Evolutionary conservation across 805 yeast species (phyloP).

Genomic region (Candida methanosorbosa): DNA sequence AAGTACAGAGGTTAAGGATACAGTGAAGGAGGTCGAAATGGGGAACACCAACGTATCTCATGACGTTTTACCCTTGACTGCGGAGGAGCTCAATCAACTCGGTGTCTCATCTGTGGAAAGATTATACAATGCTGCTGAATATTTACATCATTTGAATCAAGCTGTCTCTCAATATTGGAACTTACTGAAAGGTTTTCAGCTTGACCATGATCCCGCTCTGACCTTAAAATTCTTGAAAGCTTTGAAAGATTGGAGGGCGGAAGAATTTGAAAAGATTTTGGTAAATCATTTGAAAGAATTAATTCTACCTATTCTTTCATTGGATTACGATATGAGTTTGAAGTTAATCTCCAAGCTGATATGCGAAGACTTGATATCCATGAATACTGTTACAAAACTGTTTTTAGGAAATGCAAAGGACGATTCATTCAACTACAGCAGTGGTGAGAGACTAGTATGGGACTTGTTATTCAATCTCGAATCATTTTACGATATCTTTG

Average conservation of each 20-base stretch:
- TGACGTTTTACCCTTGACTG: background rate
- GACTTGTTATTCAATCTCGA: conserved; percentile 17
- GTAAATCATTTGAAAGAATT: conserved; percentile 16
- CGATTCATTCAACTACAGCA: conserved; percentile 11
- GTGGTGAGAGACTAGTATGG: conserved; percentile 12
- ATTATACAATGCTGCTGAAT: conserved; percentile 23
- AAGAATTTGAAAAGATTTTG: conserved; percentile 18
- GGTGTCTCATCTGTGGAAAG: conserved; percentile 21
- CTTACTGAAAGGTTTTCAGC: conserved; percentile 13
- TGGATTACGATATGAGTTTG: conserved; percentile 26
- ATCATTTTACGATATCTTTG: background rate
- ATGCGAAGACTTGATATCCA: conserved; percentile 25
- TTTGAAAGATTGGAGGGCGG: conserved; percentile 31
- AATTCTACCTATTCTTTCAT: conserved; percentile 21
- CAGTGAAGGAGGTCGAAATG: background rate
- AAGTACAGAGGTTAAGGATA: background rate
- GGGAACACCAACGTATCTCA: background rate
- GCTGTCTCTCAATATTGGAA: conserved; percentile 18
- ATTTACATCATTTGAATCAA: conserved; percentile 17
- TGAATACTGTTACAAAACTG: conserved; percentile 26
- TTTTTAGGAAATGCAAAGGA: conserved; percentile 10
- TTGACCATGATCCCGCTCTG: conserved; percentile 2
- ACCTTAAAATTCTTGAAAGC: conserved; percentile 11
- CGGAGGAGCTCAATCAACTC: conserved; percentile 12
- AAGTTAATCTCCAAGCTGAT: conserved; percentile 29